Evolutionary conservation across 2,329 filamentous ascomycete genomes (phyloP), one percentile per base, ranked within the genome.

Genomic region (Geosmithia putterillii): DNA sequence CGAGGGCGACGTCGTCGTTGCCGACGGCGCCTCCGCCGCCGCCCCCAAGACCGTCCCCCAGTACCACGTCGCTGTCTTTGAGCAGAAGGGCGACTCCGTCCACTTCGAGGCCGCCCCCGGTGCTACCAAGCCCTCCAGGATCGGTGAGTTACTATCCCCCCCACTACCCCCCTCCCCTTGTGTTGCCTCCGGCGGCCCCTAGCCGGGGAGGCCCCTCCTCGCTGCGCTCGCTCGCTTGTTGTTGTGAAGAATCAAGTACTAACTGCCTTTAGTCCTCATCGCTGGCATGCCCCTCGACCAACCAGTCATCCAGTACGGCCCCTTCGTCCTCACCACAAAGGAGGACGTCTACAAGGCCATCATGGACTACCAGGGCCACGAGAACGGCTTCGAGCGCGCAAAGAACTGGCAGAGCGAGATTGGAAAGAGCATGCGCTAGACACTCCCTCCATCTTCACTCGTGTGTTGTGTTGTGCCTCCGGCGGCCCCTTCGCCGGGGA

Each of bases 41-140:
- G 64, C 2, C 21, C 66, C 67, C 52, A 69, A 63, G 42, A 65
- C 65, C 2, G 74, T 90, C 14, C 69, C 70, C 44, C 74, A 84
- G 56, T 95, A 79, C 59, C 81, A 95, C 64, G 95, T 92, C 58
- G 84, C 92, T 20, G 86, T 95, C 6, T 95, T 96, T 56, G 81
- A 87, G 54, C 75, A 80, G 50, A 69, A 75, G 22, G 90, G 90
- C 39, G 86, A 95, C 53, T 72, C 76, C 22, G 73, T 96, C 8
- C 73, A 83, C 48, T 78, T 81, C 2, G 73, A 76, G 42, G 85
- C 92, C 10, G 73, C 78, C 3, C 74, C 75, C 12, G 74, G 70
- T 38, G 85, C 83, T 1, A 71, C 73, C 32, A 70, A 75, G 51
- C 65, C 60, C 19, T 69, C 73, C 2, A 65, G 76, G 42, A 71